Conservation (phyloP, 2,329 filamentous ascomycete genomes). For the Sporothrix inflata region DNA sequence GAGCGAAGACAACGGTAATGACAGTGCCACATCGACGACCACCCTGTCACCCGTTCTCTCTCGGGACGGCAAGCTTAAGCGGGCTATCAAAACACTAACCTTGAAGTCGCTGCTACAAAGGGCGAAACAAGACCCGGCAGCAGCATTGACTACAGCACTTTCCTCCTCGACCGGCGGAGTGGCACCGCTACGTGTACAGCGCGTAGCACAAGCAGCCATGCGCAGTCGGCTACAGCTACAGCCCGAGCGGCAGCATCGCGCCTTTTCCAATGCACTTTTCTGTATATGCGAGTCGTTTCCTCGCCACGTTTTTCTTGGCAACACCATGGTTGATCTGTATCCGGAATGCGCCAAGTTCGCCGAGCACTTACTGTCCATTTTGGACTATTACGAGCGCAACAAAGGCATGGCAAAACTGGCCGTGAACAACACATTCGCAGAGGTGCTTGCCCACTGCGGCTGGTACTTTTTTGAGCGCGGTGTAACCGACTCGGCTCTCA, state of each 20-base stretch:
- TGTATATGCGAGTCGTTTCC: neutral
- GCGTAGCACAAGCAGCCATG: neutral
- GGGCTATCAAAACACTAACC: neutral
- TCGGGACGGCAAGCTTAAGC: neutral
- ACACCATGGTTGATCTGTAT: neutral
- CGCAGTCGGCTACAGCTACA: neutral
- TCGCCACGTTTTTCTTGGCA: neutral
- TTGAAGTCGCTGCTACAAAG: neutral
- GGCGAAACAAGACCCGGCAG: neutral
- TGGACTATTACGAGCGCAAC: neutral
- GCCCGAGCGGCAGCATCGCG: neutral
- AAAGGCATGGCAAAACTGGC: neutral
- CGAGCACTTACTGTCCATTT: neutral
- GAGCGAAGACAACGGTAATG: neutral
- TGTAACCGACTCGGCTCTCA: neutral
- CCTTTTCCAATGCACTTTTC: neutral
- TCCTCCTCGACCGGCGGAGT: neutral
- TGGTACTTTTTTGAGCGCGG: neutral
- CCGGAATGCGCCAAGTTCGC: neutral
- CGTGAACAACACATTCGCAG: neutral
- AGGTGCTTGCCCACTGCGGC: neutral
- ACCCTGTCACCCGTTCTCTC: neutral
- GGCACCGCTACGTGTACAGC: neutral
- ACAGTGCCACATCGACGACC: neutral
- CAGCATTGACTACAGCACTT: neutral